These are phyloP conservation scores for Gryganskiella cystojenkinii DNA, from an alignment of 192 early-diverging fungal species.

Conservation along the genomic window DNA sequence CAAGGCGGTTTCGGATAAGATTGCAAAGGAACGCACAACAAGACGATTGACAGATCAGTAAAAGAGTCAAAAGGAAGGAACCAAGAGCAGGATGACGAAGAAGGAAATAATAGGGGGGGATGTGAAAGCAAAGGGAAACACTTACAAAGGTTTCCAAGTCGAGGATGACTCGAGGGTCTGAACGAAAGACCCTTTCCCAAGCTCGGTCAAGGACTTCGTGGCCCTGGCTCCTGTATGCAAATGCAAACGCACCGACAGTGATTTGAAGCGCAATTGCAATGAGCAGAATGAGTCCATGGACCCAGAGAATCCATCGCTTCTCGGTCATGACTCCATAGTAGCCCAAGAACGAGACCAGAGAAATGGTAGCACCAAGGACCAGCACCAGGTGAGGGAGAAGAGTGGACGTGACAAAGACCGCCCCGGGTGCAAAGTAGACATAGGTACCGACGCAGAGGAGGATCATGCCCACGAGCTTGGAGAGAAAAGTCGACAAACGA, in stretches of 20 bases:
- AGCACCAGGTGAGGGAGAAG: slow-evolving; percentile 38
- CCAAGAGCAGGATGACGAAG: not conserved
- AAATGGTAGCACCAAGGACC: slow-evolving; percentile 40
- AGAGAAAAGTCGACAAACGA: not conserved
- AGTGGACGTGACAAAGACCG: slow-evolving; percentile 44
- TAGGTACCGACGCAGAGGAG: slow-evolving; percentile 47
- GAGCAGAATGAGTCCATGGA: slow-evolving; percentile 29
- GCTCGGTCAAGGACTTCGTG: slow-evolving; percentile 40
- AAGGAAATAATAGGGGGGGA: not conserved
- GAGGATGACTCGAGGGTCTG: slow-evolving; percentile 45
- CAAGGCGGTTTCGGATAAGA: too few relatives aligned
- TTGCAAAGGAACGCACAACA: too few relatives aligned
- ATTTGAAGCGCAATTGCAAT: slow-evolving; percentile 50
- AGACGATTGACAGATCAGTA: too few relatives aligned
- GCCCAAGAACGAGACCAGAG: slow-evolving; percentile 45
- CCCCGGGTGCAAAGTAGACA: slow-evolving; percentile 45
- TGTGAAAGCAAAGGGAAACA: not conserved
- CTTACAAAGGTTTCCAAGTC: slow-evolving; percentile 52
- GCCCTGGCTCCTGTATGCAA: slow-evolving; percentile 46
- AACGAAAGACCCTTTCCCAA: slow-evolving; percentile 44
- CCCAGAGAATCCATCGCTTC: slow-evolving; percentile 50
- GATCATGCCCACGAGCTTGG: slow-evolving; percentile 50
- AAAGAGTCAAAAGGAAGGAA: not conserved
- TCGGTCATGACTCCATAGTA: slow-evolving; percentile 52
- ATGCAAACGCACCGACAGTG: slow-evolving; percentile 43